These are phyloP conservation scores for Ensete glaucum DNA, from an alignment of 176 grass and related monocot genomes.

Conservation along the genomic window DNA sequence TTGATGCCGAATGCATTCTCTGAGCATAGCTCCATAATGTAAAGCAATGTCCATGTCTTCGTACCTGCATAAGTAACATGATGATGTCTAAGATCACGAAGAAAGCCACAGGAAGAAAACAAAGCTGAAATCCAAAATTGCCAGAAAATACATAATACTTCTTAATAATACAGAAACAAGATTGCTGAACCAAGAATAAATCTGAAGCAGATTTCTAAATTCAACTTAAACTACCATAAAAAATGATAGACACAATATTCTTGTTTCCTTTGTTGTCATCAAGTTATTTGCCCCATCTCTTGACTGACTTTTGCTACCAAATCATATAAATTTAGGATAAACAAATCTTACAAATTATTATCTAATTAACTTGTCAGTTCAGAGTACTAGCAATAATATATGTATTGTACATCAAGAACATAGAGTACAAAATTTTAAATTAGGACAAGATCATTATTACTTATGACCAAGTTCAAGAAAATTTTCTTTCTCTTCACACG, in stretches of 20 bases:
- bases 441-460: too few species aligned
- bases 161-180: background rate
- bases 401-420: too few species aligned
- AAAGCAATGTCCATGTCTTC: conserved; percentile 49
- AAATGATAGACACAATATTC: background rate
- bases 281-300: background rate
- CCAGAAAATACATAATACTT: background rate
- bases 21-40: conserved; percentile 50
- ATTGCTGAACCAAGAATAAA: background rate
- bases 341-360: background rate
- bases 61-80: conserved; percentile 18
- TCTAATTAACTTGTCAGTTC: background rate
- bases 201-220: background rate
- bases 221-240: background rate
- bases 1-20: conserved; percentile 60
- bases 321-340: background rate
- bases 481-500: too few species aligned
- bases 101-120: background rate
- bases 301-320: background rate
- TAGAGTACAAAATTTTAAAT: too few species aligned
- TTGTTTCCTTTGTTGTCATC: background rate
- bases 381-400: too few species aligned
- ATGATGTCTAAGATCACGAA: background rate
- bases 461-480: too few species aligned
- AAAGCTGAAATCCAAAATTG: background rate